Evolutionary conservation across 2,329 filamentous ascomycete species (phyloP), one percentile per base, ranked within the genome.

Genomic region (Aspergillus sclerotialis): DNA sequence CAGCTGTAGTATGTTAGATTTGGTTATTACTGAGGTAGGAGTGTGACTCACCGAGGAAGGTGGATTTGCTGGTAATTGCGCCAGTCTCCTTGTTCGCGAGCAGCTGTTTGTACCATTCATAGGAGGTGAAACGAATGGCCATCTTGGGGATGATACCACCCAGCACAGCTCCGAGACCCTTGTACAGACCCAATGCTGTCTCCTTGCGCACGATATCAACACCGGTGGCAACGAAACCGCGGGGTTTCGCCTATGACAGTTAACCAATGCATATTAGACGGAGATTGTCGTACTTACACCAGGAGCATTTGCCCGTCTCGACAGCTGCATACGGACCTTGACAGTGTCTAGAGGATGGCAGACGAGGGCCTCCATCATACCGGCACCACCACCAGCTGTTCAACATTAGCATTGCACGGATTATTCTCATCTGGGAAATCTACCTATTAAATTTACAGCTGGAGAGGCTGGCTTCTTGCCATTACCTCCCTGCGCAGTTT

Each of bases 271-370:
- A 31, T 29, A 19, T 28, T 18, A 32, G 25, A 8, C 16, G 23
- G 16, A 30, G 23, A n/a, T 10, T 4, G 24, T 7, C 9, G 16
- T 24, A 69, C 73, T 48, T 61, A 83, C 78, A 41, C 92, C 92
- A 37, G 88, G 88, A 40, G 79, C 76, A 48, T 84, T 77, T 32
- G 84, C 87, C 60, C 92, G 80, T 48, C 83, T 77, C 36, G 92
- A 96, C 40, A 98, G 82, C 69, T 98, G 92, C 93, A 98, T 98
- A 51, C 92, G 88, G 43, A 98, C 92, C 76, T 98, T 95, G 72
- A 96, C 94, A 40, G 89, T 95, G 65, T 95, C 87, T 84, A 96
- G 76, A 43, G 92, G 92, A 72, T 98, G 92, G 65, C 92, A 98
- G 35, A 72, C 88, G 43, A 98, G 80, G 31, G 92, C 92, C 68